Conservation (phyloP, 2,329 filamentous ascomycete species). For the Rachicladosporium sp. region DNA sequence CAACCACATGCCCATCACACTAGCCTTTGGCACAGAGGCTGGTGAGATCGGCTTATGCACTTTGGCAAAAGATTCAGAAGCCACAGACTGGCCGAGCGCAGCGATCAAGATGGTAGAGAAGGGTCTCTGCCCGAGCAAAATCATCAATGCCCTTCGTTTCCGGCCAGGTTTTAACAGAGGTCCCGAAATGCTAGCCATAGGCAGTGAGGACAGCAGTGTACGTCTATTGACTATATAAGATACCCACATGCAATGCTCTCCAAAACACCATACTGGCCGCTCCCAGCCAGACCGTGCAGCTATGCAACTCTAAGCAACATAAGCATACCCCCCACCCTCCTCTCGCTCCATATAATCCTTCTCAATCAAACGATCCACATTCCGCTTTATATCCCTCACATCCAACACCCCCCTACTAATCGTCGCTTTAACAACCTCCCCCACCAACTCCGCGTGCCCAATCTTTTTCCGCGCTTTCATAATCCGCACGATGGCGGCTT, state of each 20-base stretch:
- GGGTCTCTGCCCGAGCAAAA: too few species aligned
- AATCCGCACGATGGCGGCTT: conserved; percentile 90
- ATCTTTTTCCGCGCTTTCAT: conserved; percentile 92
- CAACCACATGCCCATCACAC: too few species aligned
- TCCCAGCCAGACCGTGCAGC: neutral
- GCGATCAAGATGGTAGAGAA: too few species aligned
- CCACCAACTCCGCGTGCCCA: conserved; percentile 72
- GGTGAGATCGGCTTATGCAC: too few species aligned
- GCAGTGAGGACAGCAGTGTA: too few species aligned
- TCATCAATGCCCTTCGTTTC: too few species aligned
- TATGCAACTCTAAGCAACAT: conserved; percentile 27
- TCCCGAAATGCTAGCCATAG: too few species aligned
- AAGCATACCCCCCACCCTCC: conserved; percentile 44
- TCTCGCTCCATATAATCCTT: conserved; percentile 86
- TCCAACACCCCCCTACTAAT: conserved; percentile 77
- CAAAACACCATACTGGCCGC: neutral
- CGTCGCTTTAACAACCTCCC: conserved; percentile 85
- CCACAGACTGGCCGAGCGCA: too few species aligned
- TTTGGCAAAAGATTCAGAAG: too few species aligned
- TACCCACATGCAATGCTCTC: neutral
- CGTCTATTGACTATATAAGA: neutral
- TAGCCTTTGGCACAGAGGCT: too few species aligned
- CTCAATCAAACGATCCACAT: conserved; percentile 92
- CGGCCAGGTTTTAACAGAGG: too few species aligned
- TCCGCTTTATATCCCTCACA: conserved; percentile 80